Evolutionary conservation across 2,329 filamentous ascomycete species (phyloP).

Genomic region (Colletotrichum costaricense): DNA sequence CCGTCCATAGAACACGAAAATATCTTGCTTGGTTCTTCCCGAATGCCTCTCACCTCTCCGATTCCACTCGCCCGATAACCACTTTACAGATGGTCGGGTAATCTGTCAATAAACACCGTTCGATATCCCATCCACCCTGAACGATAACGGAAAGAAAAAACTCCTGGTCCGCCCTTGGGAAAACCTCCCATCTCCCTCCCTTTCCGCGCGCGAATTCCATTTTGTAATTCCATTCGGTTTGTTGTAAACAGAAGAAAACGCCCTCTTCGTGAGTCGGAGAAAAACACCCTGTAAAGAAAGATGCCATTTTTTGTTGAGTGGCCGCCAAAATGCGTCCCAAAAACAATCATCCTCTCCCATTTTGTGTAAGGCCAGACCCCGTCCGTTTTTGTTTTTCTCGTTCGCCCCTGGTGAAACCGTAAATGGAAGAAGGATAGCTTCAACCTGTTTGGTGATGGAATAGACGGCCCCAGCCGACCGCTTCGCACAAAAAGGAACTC

Average conservation of each 20-base stretch:
- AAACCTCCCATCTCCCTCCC: neutral
- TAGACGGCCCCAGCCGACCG: constrained; percentile 1
- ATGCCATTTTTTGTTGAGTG: constrained; percentile 10
- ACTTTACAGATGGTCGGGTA: neutral
- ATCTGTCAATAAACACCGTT: neutral
- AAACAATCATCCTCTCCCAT: neutral
- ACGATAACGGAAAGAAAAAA: neutral
- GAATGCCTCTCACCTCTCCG: neutral
- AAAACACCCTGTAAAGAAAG: constrained; percentile 16
- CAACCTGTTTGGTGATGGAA: neutral
- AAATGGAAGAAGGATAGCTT: neutral
- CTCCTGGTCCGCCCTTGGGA: neutral
- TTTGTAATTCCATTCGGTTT: neutral
- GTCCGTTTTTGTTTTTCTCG: constrained; percentile 18
- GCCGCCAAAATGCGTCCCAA: constrained; percentile 23
- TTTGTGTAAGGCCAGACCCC: constrained; percentile 10
- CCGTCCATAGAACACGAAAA: neutral
- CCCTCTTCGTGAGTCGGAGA: constrained; percentile 10
- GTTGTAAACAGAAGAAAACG: constrained; percentile 24
- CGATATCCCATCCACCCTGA: neutral
- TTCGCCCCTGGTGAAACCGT: neutral
- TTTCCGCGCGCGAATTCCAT: neutral
- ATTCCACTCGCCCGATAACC: neutral
- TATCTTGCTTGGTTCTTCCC: neutral
- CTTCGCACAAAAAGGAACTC: constrained; percentile 15